Base-by-base conservation (phyloP, 306 rosid genomes). In the Vicia villosa region DNA sequence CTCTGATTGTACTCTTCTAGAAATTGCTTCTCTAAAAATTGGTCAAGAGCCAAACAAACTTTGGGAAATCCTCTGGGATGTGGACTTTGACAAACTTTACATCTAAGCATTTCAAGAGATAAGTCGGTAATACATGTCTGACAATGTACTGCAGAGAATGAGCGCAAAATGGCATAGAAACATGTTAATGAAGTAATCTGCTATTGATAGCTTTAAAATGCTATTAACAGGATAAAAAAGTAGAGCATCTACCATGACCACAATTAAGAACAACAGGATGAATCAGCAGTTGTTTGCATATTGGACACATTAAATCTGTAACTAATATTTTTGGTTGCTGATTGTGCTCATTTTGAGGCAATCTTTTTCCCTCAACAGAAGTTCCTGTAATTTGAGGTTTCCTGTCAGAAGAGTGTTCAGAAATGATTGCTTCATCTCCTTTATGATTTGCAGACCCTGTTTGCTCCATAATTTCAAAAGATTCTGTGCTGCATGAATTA, bases 191-290 rank as follows among this genome's bases (percentile, higher is more conserved):
- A 41, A 8, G 28, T 66, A 38, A 43, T 75, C 61, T 19, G 46
- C 16, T 19, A 57, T 16, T 17, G 58, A 58, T 17, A 30, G 16
- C 73, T 61, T 56, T 47, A 71, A 74, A 15, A 28, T 32, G 19
- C 54, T 64, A 78, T 8, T 38, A 71, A 51, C 52, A 42, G 67
- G 54, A 46, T 11, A 26, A 40, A 72, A 70, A 37, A 41, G 24
- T 30, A 28, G 34, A 68, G 17, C 63, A 63, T 19, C 16, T 87
- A 89, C 98, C 95, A 64, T 92, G 96, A 60, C 98, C 98, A 80
- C 95, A 92, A 65, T 86, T 87, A 50, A 89, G 87, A 86, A 79
- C 96, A 55, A 84, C 77, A 26, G 98, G 98, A 70, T 36, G 83
- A 77, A 83, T 74, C 13, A 87, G 74, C 65, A 92, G 73, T 57